These are phyloP conservation scores for Trypanosoma boissoni DNA, from an alignment of 208 protist species.

Conservation along the genomic window DNA sequence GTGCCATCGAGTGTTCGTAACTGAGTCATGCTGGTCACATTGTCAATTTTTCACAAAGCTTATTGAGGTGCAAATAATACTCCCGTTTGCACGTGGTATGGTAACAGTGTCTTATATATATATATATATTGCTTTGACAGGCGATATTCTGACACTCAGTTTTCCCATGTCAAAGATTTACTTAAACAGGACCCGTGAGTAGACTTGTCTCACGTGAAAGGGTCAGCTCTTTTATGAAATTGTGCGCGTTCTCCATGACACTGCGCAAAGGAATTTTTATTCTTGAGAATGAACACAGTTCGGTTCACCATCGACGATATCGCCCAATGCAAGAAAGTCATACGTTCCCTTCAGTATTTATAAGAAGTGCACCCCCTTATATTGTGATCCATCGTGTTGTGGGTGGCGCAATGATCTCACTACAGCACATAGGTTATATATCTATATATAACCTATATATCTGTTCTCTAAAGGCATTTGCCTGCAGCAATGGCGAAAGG, in stretches of 20 bases:
- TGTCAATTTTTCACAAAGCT: constrained; percentile 36
- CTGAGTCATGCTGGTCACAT: constrained; percentile 47
- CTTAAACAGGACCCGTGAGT: constrained; percentile 41
- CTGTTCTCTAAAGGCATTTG: too few relatives aligned
- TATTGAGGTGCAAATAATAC: too few relatives aligned
- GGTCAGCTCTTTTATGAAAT: constrained; percentile 80
- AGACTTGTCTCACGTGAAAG: constrained; percentile 54
- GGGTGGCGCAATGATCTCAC: constrained; percentile 50
- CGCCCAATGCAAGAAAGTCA: constrained; percentile 39
- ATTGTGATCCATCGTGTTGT: constrained; percentile 41
- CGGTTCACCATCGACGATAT: constrained; percentile 54
- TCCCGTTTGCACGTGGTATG: constrained; percentile 60
- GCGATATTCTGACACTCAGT: constrained; percentile 75
- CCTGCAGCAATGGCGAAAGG: background rate
- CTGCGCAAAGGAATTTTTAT: constrained; percentile 55
- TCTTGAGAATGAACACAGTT: constrained; percentile 82
- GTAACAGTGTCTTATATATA: too few relatives aligned
- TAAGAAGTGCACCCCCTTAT: constrained; percentile 19
- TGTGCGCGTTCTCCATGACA: constrained; percentile 48
- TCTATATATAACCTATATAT: too few relatives aligned
- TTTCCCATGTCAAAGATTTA: constrained; percentile 87
- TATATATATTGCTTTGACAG: too few relatives aligned
- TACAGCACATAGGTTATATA: constrained; percentile 49
- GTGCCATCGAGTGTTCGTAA: constrained; percentile 61
- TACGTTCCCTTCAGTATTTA: constrained; percentile 29